Evolutionary conservation across 441 rosid genomes (phyloP).

Genomic region (Arabidopsis hybrid): DNA sequence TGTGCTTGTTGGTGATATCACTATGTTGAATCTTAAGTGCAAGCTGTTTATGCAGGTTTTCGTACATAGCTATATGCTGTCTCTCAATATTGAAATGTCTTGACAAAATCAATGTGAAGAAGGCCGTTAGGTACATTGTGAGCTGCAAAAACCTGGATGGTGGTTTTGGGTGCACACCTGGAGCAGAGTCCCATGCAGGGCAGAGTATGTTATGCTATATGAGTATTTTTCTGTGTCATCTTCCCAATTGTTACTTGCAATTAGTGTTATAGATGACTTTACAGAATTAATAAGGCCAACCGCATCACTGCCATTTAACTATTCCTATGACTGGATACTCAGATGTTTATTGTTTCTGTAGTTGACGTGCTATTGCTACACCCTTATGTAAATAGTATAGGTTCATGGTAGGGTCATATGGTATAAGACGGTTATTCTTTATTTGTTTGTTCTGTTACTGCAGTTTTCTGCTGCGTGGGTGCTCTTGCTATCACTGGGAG

Average conservation of each 20-base stretch:
- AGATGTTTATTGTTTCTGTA: conserved; percentile 11
- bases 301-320: background rate
- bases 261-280: background rate
- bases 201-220: conserved; percentile 66
- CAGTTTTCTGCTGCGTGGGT: conserved; percentile 92
- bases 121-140: conserved; percentile 73
- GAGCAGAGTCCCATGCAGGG: conserved; percentile 94
- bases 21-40: conserved; percentile 9
- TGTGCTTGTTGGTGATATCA: background rate
- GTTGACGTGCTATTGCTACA: conserved; percentile 8
- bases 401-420: conserved; percentile 21
- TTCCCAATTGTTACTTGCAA: background rate
- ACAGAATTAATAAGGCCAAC: background rate
- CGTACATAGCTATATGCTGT: conserved; percentile 85
- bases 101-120: conserved; percentile 71
- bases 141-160: conserved; percentile 90
- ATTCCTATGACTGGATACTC: conserved; percentile 9
- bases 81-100: conserved; percentile 70
- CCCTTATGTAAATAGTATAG: conserved; percentile 13
- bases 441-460: conserved; percentile 33
- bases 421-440: conserved; percentile 9
- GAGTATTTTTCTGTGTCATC: background rate
- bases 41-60: conserved; percentile 58
- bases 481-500: conserved; percentile 89
- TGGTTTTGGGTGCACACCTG: conserved; percentile 92